Conservation (phyloP, 1,139 yeast genomes). For the Yamadazyma sp. region DNA sequence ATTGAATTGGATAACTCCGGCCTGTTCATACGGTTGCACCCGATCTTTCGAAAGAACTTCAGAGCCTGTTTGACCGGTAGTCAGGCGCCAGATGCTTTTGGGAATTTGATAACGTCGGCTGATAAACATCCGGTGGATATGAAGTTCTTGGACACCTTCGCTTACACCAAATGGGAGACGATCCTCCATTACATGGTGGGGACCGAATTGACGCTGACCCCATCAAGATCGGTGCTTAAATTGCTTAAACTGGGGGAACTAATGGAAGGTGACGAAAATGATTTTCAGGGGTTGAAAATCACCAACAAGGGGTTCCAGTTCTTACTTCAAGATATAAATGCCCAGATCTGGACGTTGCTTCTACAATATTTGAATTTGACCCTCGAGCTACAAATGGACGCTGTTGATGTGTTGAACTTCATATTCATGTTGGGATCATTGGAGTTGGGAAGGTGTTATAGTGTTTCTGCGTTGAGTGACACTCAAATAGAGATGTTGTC, state of each 20-base stretch:
- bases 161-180: slow-evolving; percentile 89
- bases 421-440: slow-evolving; percentile 90
- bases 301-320: slow-evolving; percentile 95
- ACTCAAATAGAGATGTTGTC: slow-evolving; percentile 87
- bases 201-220: slow-evolving; percentile 64
- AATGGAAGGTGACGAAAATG: slow-evolving; percentile 59
- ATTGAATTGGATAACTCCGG: slow-evolving; percentile 64
- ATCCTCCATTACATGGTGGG: slow-evolving; percentile 98
- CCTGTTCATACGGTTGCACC: slow-evolving; percentile 60
- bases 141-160: slow-evolving; percentile 73
- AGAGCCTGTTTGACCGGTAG: slow-evolving; percentile 86
- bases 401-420: slow-evolving; percentile 92
- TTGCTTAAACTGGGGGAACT: slow-evolving; percentile 74
- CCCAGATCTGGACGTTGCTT: slow-evolving; percentile 92
- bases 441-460: slow-evolving; percentile 86
- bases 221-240: slow-evolving; percentile 68
- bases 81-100: slow-evolving; percentile 48
- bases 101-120: slow-evolving; percentile 31
- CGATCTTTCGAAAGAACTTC: slow-evolving; percentile 72
- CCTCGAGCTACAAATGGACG: slow-evolving; percentile 85
- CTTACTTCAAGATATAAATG: slow-evolving; percentile 84
- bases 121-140: slow-evolving; percentile 55
- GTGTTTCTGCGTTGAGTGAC: slow-evolving; percentile 66
- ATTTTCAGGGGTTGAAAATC: slow-evolving; percentile 56
- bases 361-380: slow-evolving; percentile 86